Evolutionary conservation across 139 green algal genomes (phyloP), one percentile per base, ranked within the genome.

Genomic region (Tetraselmis striata): DNA sequence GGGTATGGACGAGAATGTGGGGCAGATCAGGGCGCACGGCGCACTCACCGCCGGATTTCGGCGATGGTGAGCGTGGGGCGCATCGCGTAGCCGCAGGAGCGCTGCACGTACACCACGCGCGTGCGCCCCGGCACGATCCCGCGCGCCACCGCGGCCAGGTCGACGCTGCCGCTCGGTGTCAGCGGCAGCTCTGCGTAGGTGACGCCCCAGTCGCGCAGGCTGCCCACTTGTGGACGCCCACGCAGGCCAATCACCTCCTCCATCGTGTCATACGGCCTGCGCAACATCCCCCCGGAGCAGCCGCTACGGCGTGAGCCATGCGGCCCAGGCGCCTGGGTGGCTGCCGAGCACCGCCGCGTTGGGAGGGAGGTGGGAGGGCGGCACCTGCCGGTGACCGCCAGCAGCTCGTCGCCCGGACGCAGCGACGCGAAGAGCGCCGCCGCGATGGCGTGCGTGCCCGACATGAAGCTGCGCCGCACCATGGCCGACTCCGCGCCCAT

Each of bases 251-350:
- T 98, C 32, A 99, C 96, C 89, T 98, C 95, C 85, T 98, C 94
- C 88, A 99, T 85, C 0, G 96, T 99, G 91, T 99, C 96, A 75
- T 99, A 99, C 0, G 95, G 95, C 59, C 89, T 94, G 89, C 32
- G 32, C 89, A 28, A 87, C 29, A 79, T 18, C 59, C 59, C 59
- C 59, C 25, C 25, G 25, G 59, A 76, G 26, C 59, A 26, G 26
- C 25, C 26, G 25, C 59, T 27, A 76, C 59, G 26, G 59, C 25
- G 26, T 26, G 26, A 76, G 25, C 26, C 59, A 76, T 27, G 26
- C 59, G 59, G 25, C 77, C 77, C 31, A 59, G 32, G 5, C 30
- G 59, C 18, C 29, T 45, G 77, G 22, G 76, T 30, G 77, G 29
- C 79, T 58, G 79, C 28, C 11, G 31, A 23, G 77, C 29, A 79